Conservation (phyloP, 495 filamentous ascomycete genomes). For the Lasiosphaeria miniovina region DNA sequence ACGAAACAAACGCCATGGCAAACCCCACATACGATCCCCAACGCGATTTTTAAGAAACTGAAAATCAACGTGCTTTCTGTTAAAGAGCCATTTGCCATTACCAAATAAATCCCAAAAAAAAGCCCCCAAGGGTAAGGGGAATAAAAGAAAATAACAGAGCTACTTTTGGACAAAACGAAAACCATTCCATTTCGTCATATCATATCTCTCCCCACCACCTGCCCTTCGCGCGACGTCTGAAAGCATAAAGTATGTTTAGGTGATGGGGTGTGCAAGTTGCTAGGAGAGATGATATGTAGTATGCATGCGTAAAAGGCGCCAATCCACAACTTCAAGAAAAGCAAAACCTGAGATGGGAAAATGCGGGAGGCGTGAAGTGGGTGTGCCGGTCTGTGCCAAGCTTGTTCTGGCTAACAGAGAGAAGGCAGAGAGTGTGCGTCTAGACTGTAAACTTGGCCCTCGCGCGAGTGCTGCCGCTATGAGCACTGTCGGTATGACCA, state of each 20-base stretch:
- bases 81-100: constrained; percentile 2
- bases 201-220: not conserved
- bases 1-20: constrained; percentile 4
- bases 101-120: not conserved
- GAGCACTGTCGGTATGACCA: constrained; percentile 90
- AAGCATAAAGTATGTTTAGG: too few relatives aligned
- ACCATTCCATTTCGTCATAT: constrained; percentile 7
- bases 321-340: not conserved
- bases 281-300: not conserved
- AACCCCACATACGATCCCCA: too few relatives aligned
- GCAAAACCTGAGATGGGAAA: not conserved
- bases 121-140: not conserved
- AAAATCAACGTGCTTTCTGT: not conserved
- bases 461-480: constrained; percentile 87
- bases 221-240: not conserved
- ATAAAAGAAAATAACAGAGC: not conserved
- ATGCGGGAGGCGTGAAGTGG: too few relatives aligned
- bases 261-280: not conserved
- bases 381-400: not conserved
- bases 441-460: constrained; percentile 90
- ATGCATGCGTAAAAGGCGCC: not conserved
- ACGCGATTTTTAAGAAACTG: too few relatives aligned
- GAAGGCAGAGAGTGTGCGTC: not conserved
- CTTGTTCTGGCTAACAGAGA: not conserved
- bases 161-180: constrained; percentile 4